Evolutionary conservation across 805 yeast species (phyloP).

Genomic region (Jamesozyma gamospora): DNA sequence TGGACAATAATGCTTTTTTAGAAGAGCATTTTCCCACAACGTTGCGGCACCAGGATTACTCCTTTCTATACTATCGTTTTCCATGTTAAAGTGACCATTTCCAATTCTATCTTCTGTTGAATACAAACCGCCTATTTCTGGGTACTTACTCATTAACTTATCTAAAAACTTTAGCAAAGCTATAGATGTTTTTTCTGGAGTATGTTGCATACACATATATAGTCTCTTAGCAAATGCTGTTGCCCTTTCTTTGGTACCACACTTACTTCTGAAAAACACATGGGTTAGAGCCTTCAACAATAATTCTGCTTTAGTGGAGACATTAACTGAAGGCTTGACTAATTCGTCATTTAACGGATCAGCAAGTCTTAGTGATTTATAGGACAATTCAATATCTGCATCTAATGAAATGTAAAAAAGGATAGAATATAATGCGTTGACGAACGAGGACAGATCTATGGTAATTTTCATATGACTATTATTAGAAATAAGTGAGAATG

Average conservation of each 20-base stretch:
- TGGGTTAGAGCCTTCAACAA: constrained; percentile 67
- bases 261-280: constrained; percentile 65
- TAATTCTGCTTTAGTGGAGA: constrained; percentile 82
- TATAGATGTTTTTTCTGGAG: constrained; percentile 81
- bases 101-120: constrained; percentile 82
- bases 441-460: constrained; percentile 73
- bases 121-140: constrained; percentile 64
- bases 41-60: constrained; percentile 83
- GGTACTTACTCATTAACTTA: constrained; percentile 60
- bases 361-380: constrained; percentile 66
- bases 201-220: constrained; percentile 53
- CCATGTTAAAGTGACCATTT: constrained; percentile 67
- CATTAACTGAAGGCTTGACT: constrained; percentile 64
- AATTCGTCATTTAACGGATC: constrained; percentile 54
- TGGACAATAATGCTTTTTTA: constrained; percentile 79
- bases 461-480: constrained; percentile 64
- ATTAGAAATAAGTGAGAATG: constrained; percentile 74
- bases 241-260: constrained; percentile 59
- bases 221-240: constrained; percentile 76
- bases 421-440: constrained; percentile 61
- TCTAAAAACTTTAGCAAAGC: constrained; percentile 73
- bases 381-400: constrained; percentile 77
- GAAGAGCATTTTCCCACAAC: constrained; percentile 74
- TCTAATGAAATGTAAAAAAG: constrained; percentile 63
- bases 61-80: constrained; percentile 57